These are phyloP conservation scores for Cadophora sp. DNA, from an alignment of 2,329 filamentous ascomycete species.

Conservation along the genomic window DNA sequence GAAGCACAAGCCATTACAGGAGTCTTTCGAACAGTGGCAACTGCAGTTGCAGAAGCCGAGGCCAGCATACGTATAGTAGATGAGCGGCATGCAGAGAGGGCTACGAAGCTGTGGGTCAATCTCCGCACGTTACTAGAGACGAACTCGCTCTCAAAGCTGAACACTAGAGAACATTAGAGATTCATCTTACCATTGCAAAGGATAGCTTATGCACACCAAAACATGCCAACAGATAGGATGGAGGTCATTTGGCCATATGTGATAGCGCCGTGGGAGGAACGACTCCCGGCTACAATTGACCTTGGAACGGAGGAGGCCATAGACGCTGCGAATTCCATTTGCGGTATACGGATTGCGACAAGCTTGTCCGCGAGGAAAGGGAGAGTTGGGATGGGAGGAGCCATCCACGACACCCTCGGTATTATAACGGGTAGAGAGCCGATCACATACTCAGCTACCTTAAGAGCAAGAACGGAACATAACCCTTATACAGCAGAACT, in stretches of 20 bases:
- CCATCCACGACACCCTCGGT: background rate
- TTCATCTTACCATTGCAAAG: background rate
- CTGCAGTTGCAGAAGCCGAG: background rate
- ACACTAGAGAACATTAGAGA: background rate
- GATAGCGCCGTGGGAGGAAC: no score
- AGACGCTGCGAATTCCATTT: background rate
- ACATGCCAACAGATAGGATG: background rate
- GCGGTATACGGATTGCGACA: background rate
- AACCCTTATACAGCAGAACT: background rate
- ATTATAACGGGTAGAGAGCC: background rate
- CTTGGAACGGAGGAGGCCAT: background rate
- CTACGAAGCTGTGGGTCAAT: background rate
- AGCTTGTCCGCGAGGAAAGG: background rate
- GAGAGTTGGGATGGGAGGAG: background rate
- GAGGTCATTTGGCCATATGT: background rate
- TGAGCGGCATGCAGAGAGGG: background rate
- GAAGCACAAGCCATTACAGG: background rate
- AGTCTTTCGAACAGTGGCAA: background rate
- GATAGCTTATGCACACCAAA: background rate
- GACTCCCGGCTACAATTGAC: background rate
- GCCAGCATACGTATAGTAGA: background rate
- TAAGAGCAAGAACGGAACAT: background rate
- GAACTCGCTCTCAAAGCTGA: background rate
- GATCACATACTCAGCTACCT: background rate
- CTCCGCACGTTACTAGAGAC: background rate